These are phyloP conservation scores for Cymbopogon citratus DNA, from an alignment of 176 grass and related monocot species.

Conservation along the genomic window DNA sequence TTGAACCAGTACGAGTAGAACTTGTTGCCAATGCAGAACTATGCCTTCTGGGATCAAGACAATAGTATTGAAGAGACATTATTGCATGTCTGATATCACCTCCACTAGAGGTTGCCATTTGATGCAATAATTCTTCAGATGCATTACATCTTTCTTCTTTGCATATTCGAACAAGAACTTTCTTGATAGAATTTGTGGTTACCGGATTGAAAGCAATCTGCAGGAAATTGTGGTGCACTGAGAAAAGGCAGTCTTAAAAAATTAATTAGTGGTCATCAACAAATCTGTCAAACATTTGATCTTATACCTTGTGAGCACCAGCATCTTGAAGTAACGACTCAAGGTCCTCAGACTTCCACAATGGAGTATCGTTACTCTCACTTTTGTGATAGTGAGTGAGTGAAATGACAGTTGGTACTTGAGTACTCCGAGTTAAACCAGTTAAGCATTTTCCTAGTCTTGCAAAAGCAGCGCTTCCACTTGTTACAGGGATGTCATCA, in stretches of 20 bases:
- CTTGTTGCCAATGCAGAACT: conserved; percentile 30
- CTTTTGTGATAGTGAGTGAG: conserved; percentile 75
- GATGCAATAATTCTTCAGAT: conserved; percentile 60
- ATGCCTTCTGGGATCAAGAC: conserved; percentile 43
- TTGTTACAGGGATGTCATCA: conserved; percentile 86
- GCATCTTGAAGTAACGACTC: conserved; percentile 68
- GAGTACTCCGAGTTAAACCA: conserved; percentile 54
- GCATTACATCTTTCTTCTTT: conserved; percentile 65
- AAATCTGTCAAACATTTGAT: not conserved
- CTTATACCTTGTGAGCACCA: conserved; percentile 79
- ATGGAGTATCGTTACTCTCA: conserved; percentile 46
- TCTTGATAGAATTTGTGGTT: conserved; percentile 87
- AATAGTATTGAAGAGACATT: conserved; percentile 91
- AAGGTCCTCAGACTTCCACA: conserved; percentile 62
- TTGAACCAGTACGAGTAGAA: conserved; percentile 19
- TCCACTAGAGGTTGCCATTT: conserved; percentile 75
- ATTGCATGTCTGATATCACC: conserved; percentile 96
- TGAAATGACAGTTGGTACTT: conserved; percentile 81
- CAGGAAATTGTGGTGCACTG: conserved; percentile 19
- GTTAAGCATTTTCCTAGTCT: conserved; percentile 80
- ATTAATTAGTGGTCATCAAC: not conserved
- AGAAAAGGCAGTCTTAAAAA: conserved; percentile 20
- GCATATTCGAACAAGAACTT: conserved; percentile 70
- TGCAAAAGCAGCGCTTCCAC: conserved; percentile 63
- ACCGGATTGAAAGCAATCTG: conserved; percentile 84